Percentiles rank a stretch among this genome's conserved stretches.
Evolutionary conservation across 805 yeast species (phyloP).

Genomic region (Saccharomycopsis guyanensis): DNA sequence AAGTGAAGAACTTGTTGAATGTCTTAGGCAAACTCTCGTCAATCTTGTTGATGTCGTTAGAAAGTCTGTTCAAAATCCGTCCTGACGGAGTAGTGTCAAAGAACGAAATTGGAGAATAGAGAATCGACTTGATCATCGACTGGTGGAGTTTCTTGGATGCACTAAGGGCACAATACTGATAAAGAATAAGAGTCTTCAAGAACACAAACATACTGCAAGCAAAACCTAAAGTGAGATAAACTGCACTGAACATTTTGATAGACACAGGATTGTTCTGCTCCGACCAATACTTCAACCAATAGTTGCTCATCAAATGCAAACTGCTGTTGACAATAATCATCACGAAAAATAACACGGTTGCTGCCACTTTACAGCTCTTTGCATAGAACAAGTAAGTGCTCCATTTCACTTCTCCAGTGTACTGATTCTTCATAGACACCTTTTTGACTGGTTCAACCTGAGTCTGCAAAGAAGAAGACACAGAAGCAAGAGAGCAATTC

Average conservation of each 20-base stretch:
- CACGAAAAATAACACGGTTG: conserved; percentile 35
- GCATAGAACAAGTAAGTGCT: conserved; percentile 47
- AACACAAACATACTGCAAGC: conserved; percentile 42
- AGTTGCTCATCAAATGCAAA: conserved; percentile 38
- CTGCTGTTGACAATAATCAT: conserved; percentile 31
- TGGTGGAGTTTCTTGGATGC: conserved; percentile 53
- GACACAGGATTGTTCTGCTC: conserved; percentile 36
- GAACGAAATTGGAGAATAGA: conserved; percentile 56
- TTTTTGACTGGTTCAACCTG: neutral
- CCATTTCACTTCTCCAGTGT: conserved; percentile 50
- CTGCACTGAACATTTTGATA: conserved; percentile 41
- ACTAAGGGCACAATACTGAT: conserved; percentile 46
- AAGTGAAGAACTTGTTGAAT: conserved; percentile 41
- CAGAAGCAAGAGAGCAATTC: neutral
- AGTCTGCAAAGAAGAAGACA: neutral
- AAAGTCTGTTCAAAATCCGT: conserved; percentile 55
- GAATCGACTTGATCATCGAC: conserved; percentile 45
- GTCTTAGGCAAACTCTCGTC: conserved; percentile 52
- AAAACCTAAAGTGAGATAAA: conserved; percentile 51
- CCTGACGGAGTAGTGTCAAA: conserved; percentile 68
- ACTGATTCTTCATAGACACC: conserved; percentile 11
- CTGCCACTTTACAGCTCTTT: conserved; percentile 48
- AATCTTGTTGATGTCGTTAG: conserved; percentile 51
- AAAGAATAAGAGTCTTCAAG: conserved; percentile 39
- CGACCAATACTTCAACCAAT: conserved; percentile 65